Evolutionary conservation across 2,329 filamentous ascomycete genomes (phyloP).

Genomic region (Colletotrichum sp.): DNA sequence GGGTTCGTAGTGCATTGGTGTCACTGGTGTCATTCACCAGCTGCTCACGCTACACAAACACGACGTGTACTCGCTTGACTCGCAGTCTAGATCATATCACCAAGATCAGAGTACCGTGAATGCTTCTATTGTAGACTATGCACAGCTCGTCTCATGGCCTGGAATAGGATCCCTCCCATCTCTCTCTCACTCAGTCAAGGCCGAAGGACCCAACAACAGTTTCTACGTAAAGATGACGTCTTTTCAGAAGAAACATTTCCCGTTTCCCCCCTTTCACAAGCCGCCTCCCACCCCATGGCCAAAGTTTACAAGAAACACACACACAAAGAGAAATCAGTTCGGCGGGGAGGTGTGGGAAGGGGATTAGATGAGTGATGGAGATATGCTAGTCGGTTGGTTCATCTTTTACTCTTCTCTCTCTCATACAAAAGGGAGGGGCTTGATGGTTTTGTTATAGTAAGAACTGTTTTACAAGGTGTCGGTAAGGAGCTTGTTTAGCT

Average conservation of each 20-base stretch:
- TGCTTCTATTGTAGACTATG: conserved; percentile 20
- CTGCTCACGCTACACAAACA: background rate
- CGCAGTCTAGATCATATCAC: background rate
- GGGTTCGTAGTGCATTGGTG: background rate
- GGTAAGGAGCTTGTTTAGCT: conserved; percentile 99
- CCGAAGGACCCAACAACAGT: background rate
- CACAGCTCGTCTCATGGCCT: background rate
- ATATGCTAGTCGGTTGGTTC: conserved; percentile 9
- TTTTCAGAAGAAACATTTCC: background rate
- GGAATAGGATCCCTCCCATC: background rate
- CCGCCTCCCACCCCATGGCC: background rate
- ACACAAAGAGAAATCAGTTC: conserved; percentile 5
- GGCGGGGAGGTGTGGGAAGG: background rate
- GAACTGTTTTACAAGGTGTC: conserved; percentile 83
- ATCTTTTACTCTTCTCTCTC: background rate
- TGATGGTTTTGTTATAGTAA: background rate
- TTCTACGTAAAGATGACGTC: background rate
- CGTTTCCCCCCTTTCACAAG: background rate
- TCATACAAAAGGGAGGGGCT: background rate
- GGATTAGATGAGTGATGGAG: background rate
- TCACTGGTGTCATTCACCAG: background rate
- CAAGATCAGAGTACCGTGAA: background rate
- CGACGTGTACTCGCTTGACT: background rate
- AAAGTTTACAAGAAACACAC: conserved; percentile 18
- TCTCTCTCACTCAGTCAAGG: background rate